Conservation (phyloP, 257 asterid species). For the Handroanthus guayacan region DNA sequence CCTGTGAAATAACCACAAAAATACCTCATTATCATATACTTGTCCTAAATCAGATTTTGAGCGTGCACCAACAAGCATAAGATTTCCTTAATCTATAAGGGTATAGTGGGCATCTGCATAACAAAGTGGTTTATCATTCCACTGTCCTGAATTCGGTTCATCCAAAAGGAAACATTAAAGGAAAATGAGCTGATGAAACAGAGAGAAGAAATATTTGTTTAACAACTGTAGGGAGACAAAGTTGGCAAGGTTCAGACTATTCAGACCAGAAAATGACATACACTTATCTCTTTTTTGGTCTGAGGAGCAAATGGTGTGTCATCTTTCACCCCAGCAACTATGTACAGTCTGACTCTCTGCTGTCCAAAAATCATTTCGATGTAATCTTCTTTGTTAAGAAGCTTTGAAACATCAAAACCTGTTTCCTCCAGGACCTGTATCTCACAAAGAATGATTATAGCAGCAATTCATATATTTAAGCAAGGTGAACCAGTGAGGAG, state of each 20-base stretch:
- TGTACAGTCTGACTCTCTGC: conserved; percentile 87
- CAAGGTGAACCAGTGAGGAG: not conserved
- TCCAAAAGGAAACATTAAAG: not conserved
- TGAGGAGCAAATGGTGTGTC: conserved; percentile 82
- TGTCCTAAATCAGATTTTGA: conserved; percentile 7
- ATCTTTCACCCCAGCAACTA: conserved; percentile 82
- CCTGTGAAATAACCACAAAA: conserved; percentile 49
- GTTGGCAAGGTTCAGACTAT: not conserved
- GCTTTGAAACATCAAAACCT: conserved; percentile 81
- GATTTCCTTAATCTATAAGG: not conserved
- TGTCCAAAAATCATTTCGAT: conserved; percentile 85
- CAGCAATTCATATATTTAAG: conserved; percentile 26
- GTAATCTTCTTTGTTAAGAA: conserved; percentile 70
- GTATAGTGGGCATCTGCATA: not conserved
- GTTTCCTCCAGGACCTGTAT: conserved; percentile 89
- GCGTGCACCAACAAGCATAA: not conserved
- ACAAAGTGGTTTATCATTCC: not conserved
- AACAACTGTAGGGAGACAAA: conserved; percentile 3
- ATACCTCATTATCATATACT: not conserved
- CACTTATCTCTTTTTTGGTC: conserved; percentile 90
- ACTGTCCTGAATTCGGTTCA: not conserved
- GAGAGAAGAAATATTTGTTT: not conserved
- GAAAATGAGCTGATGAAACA: not conserved
- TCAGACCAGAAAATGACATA: conserved; percentile 46
- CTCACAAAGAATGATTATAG: conserved; percentile 36